phyloP scores from a whole-genome alignment of 179 eudicot species.

The Gypsophila paniculata region DNA sequence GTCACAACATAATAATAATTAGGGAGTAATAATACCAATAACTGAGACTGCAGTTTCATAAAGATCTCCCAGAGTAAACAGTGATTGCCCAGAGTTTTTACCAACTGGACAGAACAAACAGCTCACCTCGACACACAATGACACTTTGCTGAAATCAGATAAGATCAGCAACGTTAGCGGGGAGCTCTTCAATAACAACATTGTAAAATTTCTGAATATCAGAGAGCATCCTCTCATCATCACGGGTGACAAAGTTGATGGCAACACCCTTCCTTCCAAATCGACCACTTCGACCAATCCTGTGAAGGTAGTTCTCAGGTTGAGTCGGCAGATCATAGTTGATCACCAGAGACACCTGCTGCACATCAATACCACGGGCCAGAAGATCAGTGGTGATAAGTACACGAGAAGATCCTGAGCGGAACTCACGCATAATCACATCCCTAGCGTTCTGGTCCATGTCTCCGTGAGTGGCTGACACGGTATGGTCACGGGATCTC shows the following conservation, averaged over 20 bases:
- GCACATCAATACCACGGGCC: constrained; percentile 52
- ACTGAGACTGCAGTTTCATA: constrained; percentile 12
- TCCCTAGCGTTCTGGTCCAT: constrained; percentile 49
- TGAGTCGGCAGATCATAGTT: constrained; percentile 46
- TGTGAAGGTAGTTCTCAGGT: constrained; percentile 44
- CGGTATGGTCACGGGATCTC: constrained; percentile 45
- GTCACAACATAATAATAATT: constrained; percentile 16
- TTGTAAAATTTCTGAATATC: constrained; percentile 49
- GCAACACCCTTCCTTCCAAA: constrained; percentile 49
- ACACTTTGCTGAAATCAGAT: constrained; percentile 25
- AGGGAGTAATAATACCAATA: constrained; percentile 6
- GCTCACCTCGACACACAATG: constrained; percentile 20
- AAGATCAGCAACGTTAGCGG: constrained; percentile 44
- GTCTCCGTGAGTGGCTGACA: constrained; percentile 46
- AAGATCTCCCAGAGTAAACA: constrained; percentile 9
- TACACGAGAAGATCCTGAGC: constrained; percentile 43
- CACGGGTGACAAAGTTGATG: constrained; percentile 38
- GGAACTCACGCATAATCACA: constrained; percentile 42
- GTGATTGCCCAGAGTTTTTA: constrained; percentile 17
- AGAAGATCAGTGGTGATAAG: constrained; percentile 46
- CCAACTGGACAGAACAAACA: constrained; percentile 23
- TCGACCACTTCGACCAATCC: constrained; percentile 45
- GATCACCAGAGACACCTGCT: constrained; percentile 45
- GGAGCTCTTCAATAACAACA: constrained; percentile 41
- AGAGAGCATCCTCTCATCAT: constrained; percentile 41